phyloP scores from a whole-genome alignment of 2,329 filamentous ascomycete species.

The Colletotrichum destructivum region DNA sequence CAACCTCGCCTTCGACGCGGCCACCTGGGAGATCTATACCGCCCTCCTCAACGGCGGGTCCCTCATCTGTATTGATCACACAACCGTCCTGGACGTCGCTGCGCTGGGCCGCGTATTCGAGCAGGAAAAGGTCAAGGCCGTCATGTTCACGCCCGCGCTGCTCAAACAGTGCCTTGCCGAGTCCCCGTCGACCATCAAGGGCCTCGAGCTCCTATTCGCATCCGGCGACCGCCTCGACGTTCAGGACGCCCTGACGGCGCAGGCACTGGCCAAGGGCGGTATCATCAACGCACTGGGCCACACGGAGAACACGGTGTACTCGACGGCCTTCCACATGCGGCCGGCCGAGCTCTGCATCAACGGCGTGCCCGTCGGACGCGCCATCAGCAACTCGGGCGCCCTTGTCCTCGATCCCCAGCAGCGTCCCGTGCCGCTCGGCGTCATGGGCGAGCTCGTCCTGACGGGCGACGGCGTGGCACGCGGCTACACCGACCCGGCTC shows the following conservation, averaged over 20 bases:
- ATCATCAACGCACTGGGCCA: slow-evolving; percentile 42
- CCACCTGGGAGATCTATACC: slow-evolving; percentile 44
- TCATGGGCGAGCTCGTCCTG: slow-evolving; percentile 49
- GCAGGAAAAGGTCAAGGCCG: slow-evolving; percentile 54
- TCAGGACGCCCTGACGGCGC: slow-evolving; percentile 7
- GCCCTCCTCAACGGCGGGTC: slow-evolving; percentile 45
- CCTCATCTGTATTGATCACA: slow-evolving; percentile 42
- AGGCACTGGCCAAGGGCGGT: not conserved
- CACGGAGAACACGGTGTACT: slow-evolving; percentile 42
- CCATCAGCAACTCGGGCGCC: slow-evolving; percentile 44
- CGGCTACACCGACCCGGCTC: slow-evolving; percentile 44
- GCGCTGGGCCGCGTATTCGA: slow-evolving; percentile 40
- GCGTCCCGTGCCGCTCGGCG: slow-evolving; percentile 46
- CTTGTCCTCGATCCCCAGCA: slow-evolving; percentile 45
- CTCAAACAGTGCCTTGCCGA: slow-evolving; percentile 45
- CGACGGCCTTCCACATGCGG: slow-evolving; percentile 38
- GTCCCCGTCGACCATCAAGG: slow-evolving; percentile 52
- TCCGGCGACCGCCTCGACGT: slow-evolving; percentile 49
- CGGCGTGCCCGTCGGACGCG: slow-evolving; percentile 44
- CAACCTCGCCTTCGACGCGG: slow-evolving; percentile 44
- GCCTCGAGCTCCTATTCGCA: slow-evolving; percentile 54
- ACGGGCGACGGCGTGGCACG: slow-evolving; percentile 47
- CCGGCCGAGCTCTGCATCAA: slow-evolving; percentile 24
- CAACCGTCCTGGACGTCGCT: slow-evolving; percentile 33
- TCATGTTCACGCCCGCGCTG: slow-evolving; percentile 44